Evolutionary conservation across 305 asterid genomes (phyloP).

Genomic region (Fraxinus velutina): DNA sequence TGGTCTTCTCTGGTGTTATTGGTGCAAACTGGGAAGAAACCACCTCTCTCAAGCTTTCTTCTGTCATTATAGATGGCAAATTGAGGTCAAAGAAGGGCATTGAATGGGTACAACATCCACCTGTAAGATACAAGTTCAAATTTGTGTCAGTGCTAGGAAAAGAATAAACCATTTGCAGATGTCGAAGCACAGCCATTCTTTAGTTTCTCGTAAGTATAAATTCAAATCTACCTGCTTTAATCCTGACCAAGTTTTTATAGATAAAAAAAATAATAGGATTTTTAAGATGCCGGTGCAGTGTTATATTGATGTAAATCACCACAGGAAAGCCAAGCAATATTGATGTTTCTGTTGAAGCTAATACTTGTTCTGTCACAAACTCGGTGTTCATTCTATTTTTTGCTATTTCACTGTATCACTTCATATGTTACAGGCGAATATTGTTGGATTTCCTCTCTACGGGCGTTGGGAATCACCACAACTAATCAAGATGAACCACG

Average conservation of each 20-base stretch:
- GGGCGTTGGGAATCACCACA: not conserved
- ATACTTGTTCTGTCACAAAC: not conserved
- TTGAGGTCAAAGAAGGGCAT: constrained; percentile 50
- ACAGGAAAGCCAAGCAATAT: not conserved
- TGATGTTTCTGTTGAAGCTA: not conserved
- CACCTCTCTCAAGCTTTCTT: constrained; percentile 37
- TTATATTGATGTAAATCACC: not conserved
- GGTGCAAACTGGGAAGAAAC: constrained; percentile 48
- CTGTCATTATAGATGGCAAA: constrained; percentile 38
- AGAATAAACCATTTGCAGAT: constrained; percentile 9
- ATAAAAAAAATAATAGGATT: not conserved
- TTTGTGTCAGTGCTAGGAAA: constrained; percentile 22
- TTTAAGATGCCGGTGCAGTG: not conserved
- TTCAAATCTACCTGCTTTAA: not conserved
- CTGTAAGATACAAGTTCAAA: constrained; percentile 36
- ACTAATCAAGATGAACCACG: not conserved
- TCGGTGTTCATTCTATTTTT: not conserved
- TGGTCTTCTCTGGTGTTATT: constrained; percentile 56
- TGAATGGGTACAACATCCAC: constrained; percentile 37
- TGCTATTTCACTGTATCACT: not conserved
- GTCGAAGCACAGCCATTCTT: not conserved
- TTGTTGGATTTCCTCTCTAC: not conserved
- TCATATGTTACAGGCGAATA: not conserved
- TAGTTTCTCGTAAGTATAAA: not conserved
- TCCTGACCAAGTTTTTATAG: not conserved